Evolutionary conservation across 257 asterid species (phyloP), one percentile per base, ranked within the genome.

Genomic region (Jacaranda mimosifolia): DNA sequence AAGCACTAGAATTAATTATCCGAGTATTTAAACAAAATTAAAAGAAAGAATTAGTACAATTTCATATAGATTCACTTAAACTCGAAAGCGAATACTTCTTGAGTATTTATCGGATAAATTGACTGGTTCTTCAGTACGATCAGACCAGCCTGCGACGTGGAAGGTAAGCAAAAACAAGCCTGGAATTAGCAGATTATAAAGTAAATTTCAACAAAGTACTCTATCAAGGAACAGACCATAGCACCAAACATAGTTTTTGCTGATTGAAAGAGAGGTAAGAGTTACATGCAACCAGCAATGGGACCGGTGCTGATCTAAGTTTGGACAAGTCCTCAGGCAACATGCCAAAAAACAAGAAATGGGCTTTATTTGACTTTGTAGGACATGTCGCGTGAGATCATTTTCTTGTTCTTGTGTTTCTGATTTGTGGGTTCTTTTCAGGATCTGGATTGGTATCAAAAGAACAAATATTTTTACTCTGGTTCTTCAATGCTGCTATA

Each of bases 401-500:
- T 51, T 66, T 62, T 67, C 36, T 71, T 42, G 38, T 26, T 68
- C 42, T 8, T 62, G 46, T 62, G 17, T 26, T 59, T 26, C 11
- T 59, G 65, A 5, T 59, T 59, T 59, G 36, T 59, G 65, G 65
- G n/a, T 52, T 69, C 13, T 55, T 9, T 18, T 59, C 38, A 93
- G 98, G 98, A 64, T 85, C 92, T 55, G 98, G 98, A 53, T 79
- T 94, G 86, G 77, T 73, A 19, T 90, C 98, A n/a, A 18, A 94
- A 80, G 83, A 87, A 89, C 72, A 89, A 73, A 79, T 93, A 87
- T n/a, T n/a, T n/a, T 76, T 85, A 84, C 85, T 85, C 91, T 71
- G 98, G 98, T 93, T 88, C 69, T 93, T 93, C 85, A 93, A 78
- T 83, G 93, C 91, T 86, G 96, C 93, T 42, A 32, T 93, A 77